A percentile compares a stretch with the other conserved stretches of the same genome.
phyloP scores from a whole-genome alignment of 1,139 yeast genomes.

The Geotrichum citri-aurantii region DNA sequence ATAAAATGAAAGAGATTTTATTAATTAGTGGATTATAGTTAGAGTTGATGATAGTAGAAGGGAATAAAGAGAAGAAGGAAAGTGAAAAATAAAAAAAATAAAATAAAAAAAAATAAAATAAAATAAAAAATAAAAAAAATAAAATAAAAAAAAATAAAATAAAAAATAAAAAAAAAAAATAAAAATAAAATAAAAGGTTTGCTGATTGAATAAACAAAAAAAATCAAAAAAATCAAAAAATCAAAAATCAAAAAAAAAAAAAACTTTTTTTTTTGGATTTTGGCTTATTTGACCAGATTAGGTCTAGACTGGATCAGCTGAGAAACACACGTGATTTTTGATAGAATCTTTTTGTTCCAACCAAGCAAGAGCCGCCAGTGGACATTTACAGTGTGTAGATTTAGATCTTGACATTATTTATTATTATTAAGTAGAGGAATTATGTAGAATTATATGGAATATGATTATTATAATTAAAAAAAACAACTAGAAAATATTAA shows the following conservation, averaged over 20 bases:
- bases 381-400: too few relatives aligned
- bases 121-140: background rate
- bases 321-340: constrained; percentile 2
- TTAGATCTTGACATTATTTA: too few relatives aligned
- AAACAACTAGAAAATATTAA: background rate
- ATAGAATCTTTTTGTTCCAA: too few relatives aligned
- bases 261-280: background rate
- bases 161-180: background rate
- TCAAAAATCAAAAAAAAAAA: background rate
- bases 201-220: too few relatives aligned
- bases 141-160: background rate
- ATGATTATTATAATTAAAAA: background rate
- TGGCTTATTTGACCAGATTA: background rate
- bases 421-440: background rate
- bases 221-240: background rate
- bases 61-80: background rate
- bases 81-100: background rate
- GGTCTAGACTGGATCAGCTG: background rate
- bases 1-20: too few relatives aligned
- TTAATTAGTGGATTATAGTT: too few relatives aligned
- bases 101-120: too few relatives aligned
- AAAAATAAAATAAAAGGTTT: background rate
- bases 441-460: constrained; percentile 10
- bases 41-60: background rate
- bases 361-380: too few relatives aligned